Conservation (phyloP, 805 yeast species). For the Candida anglica region DNA sequence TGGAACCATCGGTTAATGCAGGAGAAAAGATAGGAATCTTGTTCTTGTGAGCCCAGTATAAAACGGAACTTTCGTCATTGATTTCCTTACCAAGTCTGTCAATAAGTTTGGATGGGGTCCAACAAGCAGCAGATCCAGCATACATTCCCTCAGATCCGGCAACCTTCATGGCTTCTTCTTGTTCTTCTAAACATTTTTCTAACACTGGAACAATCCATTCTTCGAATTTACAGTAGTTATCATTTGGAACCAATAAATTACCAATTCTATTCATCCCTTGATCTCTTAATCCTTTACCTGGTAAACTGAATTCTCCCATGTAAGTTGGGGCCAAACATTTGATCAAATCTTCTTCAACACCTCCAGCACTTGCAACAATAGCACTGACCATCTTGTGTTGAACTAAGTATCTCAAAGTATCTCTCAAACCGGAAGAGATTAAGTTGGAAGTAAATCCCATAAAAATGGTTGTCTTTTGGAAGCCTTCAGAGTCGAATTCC, state of each 20-base stretch:
- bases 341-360: conserved; percentile 95
- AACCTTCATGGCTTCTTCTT: conserved; percentile 56
- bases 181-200: conserved; percentile 85
- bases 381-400: conserved; percentile 94
- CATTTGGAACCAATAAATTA: conserved; percentile 93
- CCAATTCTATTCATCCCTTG: conserved; percentile 98
- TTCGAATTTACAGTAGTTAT: conserved; percentile 94
- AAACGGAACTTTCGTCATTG: conserved; percentile 86
- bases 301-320: conserved; percentile 83
- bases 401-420: conserved; percentile 81
- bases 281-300: conserved; percentile 80
- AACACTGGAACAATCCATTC: conserved; percentile 98
- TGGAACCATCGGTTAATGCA: conserved; percentile 95
- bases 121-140: conserved; percentile 60
- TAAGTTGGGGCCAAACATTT: conserved; percentile 96
- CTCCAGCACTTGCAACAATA: conserved; percentile 96
- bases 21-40: conserved; percentile 96
- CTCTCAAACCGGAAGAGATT: conserved; percentile 92
- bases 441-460: conserved; percentile 96
- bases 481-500: conserved; percentile 71
- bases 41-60: conserved; percentile 98
- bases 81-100: conserved; percentile 95
- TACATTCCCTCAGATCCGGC: conserved; percentile 55
- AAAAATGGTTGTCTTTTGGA: conserved; percentile 84
- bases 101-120: conserved; percentile 94